phyloP scores from a whole-genome alignment of 495 filamentous ascomycete genomes.

The Lepraria neglecta region DNA sequence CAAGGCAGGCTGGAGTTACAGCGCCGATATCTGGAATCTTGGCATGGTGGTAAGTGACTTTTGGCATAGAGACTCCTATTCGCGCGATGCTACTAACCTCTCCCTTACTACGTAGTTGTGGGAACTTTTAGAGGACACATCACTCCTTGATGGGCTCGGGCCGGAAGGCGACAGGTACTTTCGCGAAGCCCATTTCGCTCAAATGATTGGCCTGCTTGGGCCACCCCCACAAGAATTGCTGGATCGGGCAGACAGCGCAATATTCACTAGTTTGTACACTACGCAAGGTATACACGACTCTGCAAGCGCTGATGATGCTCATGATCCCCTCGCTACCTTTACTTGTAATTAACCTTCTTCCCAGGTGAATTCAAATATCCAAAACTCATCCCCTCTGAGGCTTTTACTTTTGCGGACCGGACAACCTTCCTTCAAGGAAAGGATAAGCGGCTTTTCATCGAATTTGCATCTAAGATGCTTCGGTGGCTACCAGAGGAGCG shows the following conservation, averaged over 20 bases:
- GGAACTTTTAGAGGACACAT: constrained; percentile 30
- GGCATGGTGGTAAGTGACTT: constrained; percentile 27
- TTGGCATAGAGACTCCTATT: background rate
- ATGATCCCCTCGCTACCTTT: background rate
- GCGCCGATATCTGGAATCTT: constrained; percentile 40
- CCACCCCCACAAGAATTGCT: constrained; percentile 29
- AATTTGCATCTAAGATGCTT: constrained; percentile 7
- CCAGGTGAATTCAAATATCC: constrained; percentile 2
- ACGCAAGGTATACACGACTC: background rate
- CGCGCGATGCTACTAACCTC: background rate
- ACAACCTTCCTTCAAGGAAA: background rate
- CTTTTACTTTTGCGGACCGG: background rate
- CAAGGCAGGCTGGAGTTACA: constrained; percentile 35
- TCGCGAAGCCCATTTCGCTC: constrained; percentile 31
- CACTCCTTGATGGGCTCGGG: constrained; percentile 31
- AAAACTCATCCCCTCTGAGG: background rate
- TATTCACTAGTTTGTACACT: background rate
- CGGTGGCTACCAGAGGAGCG: background rate
- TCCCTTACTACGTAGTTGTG: constrained; percentile 29
- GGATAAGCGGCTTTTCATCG: constrained; percentile 1
- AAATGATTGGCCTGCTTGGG: constrained; percentile 38
- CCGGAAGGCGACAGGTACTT: constrained; percentile 30
- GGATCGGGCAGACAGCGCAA: background rate
- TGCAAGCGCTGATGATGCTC: background rate
- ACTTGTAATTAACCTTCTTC: too few relatives aligned